Conservation (phyloP, 768 basidiomycete species). For the Cantharellus cinnabarinus region DNA sequence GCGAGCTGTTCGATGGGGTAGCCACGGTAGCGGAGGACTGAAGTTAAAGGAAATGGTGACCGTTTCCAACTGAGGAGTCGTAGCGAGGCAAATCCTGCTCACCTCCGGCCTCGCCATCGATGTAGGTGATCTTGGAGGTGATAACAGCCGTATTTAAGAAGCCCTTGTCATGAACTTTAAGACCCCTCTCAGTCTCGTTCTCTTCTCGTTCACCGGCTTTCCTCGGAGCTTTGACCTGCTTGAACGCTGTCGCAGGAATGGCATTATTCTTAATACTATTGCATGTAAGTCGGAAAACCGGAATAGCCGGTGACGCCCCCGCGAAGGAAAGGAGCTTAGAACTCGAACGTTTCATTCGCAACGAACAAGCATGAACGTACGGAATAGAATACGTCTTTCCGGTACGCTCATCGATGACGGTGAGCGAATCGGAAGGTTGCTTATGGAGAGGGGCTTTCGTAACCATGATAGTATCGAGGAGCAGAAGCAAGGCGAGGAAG, state of each 20-base stretch:
- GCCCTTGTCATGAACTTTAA: conserved; percentile 22
- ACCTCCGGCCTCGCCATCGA: conserved; percentile 77
- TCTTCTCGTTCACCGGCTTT: conserved; percentile 46
- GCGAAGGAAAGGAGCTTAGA: neutral
- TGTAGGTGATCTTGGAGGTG: conserved; percentile 48
- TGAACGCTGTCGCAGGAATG: conserved; percentile 64
- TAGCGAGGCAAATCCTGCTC: neutral
- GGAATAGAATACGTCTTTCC: conserved; percentile 8
- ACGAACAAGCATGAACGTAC: conserved; percentile 1
- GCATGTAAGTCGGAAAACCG: neutral
- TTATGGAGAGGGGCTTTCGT: too few relatives aligned
- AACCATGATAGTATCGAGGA: too few relatives aligned
- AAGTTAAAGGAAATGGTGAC: neutral
- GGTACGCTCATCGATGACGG: conserved; percentile 9
- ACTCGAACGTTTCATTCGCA: neutral
- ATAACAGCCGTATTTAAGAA: conserved; percentile 18
- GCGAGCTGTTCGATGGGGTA: conserved; percentile 89
- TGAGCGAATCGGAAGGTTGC: conserved; percentile 1
- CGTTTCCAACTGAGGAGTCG: neutral
- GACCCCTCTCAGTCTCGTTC: conserved; percentile 65
- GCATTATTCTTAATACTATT: conserved; percentile 60
- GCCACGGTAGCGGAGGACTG: conserved; percentile 30
- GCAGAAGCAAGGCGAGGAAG: too few relatives aligned
- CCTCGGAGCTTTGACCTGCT: conserved; percentile 40
- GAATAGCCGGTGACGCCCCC: neutral